Evolutionary conservation across 2,329 filamentous ascomycete genomes (phyloP).

Genomic region (Penicillium janthinellum): DNA sequence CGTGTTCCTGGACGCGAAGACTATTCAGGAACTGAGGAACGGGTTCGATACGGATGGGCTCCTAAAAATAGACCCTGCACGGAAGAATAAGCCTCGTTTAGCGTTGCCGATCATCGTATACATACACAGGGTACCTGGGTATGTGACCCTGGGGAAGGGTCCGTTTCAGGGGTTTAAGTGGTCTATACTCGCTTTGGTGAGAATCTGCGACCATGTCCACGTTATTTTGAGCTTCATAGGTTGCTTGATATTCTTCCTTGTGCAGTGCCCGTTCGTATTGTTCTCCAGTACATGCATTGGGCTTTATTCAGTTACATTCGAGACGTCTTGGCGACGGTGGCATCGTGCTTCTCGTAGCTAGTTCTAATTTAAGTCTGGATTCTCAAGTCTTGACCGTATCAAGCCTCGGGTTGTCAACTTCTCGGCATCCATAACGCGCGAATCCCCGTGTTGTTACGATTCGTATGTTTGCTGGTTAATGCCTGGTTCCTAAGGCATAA

Average conservation of each 20-base stretch:
- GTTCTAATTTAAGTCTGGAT: background rate
- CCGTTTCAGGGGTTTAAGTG: background rate
- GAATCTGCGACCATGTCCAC: background rate
- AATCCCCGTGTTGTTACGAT: too few species aligned
- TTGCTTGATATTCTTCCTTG: background rate
- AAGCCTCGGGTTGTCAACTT: background rate
- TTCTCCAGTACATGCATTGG: background rate
- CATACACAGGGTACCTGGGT: background rate
- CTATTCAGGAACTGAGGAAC: background rate
- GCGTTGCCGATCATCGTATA: constrained; percentile 6
- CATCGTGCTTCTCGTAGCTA: background rate
- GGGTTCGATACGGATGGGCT: background rate
- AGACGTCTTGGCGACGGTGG: background rate
- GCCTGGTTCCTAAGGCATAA: too few species aligned
- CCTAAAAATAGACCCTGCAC: constrained; percentile 5
- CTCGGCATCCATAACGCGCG: too few species aligned
- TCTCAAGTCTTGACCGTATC: background rate
- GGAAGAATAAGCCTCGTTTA: constrained; percentile 1
- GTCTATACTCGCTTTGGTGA: background rate
- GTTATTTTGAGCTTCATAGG: background rate
- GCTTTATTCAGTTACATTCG: background rate
- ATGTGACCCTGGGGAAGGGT: background rate
- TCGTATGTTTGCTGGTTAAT: too few species aligned
- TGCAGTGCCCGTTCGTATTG: background rate
- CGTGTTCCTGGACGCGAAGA: background rate